A percentile compares a stretch with the other conserved stretches of the same genome.
These are phyloP conservation scores for Xylariaceae sp. DNA, from an alignment of 2,329 filamentous ascomycete species.

Conservation along the genomic window DNA sequence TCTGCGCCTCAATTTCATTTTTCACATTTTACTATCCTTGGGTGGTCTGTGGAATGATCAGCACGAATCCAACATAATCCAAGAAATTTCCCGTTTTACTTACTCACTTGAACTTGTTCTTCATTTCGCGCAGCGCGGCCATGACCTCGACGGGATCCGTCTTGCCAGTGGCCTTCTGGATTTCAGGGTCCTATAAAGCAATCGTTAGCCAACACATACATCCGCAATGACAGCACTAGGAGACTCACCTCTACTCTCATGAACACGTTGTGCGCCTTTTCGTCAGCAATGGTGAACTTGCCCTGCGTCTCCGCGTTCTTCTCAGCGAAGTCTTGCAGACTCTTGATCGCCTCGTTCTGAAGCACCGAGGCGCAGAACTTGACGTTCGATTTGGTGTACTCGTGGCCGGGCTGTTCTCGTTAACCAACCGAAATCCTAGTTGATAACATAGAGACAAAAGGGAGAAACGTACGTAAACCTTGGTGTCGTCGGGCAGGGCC, in stretches of 20 bases:
- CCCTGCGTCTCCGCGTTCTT: conserved; percentile 85
- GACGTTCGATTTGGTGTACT: conserved; percentile 96
- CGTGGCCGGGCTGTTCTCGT: conserved; percentile 72
- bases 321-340: conserved; percentile 69
- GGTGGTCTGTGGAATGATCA: too few species aligned
- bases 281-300: conserved; percentile 92
- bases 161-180: conserved; percentile 79
- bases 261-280: conserved; percentile 98
- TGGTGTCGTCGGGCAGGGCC: conserved; percentile 79
- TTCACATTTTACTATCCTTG: too few species aligned
- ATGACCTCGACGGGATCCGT: conserved; percentile 79
- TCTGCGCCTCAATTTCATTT: too few species aligned
- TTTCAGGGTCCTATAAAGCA: conserved; percentile 61
- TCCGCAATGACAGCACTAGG: neutral
- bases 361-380: conserved; percentile 77
- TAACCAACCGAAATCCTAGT: neutral
- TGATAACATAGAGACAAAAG: neutral
- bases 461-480: conserved; percentile 67
- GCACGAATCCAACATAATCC: too few species aligned
- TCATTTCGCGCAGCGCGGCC: conserved; percentile 80
- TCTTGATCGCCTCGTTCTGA: conserved; percentile 69
- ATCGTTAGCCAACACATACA: neutral
- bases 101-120: conserved; percentile 68
- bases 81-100: conserved; percentile 19
- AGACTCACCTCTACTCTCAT: conserved; percentile 74